Percentiles rank a stretch among this genome's conserved stretches.
Conservation (phyloP, 768 basidiomycete genomes). For the Leccinum imitatum region DNA sequence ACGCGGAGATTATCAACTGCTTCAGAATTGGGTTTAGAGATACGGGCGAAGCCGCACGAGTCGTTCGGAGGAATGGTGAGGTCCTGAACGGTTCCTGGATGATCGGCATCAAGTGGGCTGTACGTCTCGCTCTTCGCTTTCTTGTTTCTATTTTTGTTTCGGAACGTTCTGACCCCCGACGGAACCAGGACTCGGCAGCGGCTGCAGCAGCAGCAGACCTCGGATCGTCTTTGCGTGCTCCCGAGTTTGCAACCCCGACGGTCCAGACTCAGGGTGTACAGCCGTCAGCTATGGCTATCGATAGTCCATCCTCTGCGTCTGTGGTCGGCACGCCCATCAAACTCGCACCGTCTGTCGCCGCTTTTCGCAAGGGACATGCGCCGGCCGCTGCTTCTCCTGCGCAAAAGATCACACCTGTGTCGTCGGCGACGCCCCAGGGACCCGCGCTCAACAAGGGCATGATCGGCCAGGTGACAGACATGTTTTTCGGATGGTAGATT, state of each 20-base stretch:
- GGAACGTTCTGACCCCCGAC: constrained; percentile 2
- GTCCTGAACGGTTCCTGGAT: constrained; percentile 73
- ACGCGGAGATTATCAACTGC: constrained; percentile 72
- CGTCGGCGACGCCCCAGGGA: constrained; percentile 17
- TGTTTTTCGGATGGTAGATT: constrained; percentile 78
- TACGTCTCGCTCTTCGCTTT: constrained; percentile 38
- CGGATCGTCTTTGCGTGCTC: constrained; percentile 32
- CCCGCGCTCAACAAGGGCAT: constrained; percentile 53
- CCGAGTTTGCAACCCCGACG: constrained; percentile 1
- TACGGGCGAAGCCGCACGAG: constrained; percentile 71
- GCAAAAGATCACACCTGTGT: constrained; percentile 23
- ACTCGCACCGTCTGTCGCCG: constrained; percentile 70
- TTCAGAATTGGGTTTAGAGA: constrained; percentile 77
- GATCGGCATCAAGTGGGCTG: constrained; percentile 86
- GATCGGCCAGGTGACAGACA: constrained; percentile 73
- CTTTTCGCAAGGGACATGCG: constrained; percentile 56
- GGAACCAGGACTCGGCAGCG: constrained; percentile 53
- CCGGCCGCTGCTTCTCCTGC: constrained; percentile 19
- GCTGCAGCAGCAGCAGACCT: constrained; percentile 51
- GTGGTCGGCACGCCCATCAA: constrained; percentile 70
- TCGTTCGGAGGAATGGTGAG: constrained; percentile 82
- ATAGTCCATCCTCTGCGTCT: constrained; percentile 39
- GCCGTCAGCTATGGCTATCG: constrained; percentile 48
- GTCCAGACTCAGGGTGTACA: constrained; percentile 17
- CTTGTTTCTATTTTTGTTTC: background rate